Conservation (phyloP, 2,329 filamentous ascomycete species). For the Parastagonospora nodorum region DNA sequence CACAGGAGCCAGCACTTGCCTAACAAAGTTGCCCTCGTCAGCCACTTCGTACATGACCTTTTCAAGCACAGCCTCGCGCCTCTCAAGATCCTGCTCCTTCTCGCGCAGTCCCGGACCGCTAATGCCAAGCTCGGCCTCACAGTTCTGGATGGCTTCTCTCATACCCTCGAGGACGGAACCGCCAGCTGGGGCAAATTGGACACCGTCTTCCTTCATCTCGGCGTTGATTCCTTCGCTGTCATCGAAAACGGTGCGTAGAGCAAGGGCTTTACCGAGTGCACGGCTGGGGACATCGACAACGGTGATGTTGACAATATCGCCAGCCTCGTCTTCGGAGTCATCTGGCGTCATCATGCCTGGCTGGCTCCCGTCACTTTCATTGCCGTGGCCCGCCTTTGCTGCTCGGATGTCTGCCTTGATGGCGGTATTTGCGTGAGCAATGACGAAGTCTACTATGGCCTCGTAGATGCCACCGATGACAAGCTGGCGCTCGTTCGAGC, state of each 20-base stretch:
- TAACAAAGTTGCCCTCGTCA: conserved; percentile 81
- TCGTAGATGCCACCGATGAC: conserved; percentile 90
- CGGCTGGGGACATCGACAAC: conserved; percentile 84
- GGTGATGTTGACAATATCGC: conserved; percentile 86
- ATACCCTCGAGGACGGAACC: conserved; percentile 86
- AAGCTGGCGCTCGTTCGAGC: conserved; percentile 80
- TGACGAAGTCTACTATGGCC: conserved; percentile 91
- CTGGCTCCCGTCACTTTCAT: conserved; percentile 61
- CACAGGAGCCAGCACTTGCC: conserved; percentile 78
- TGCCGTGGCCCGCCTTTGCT: conserved; percentile 69
- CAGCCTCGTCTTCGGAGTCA: conserved; percentile 70
- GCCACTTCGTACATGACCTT: conserved; percentile 84
- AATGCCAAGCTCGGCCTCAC: conserved; percentile 79
- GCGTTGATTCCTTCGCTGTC: conserved; percentile 90
- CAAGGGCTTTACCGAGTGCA: conserved; percentile 81
- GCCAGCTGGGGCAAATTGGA: conserved; percentile 74
- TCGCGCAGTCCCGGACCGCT: conserved; percentile 71
- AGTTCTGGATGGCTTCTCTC: conserved; percentile 77
- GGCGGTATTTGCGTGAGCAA: conserved; percentile 83
- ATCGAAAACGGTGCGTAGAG: conserved; percentile 89
- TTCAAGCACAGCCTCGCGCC: conserved; percentile 80
- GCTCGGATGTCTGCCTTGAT: conserved; percentile 76
- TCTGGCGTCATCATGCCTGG: conserved; percentile 66
- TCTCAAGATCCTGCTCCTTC: conserved; percentile 78
- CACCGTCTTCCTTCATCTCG: conserved; percentile 95